Conservation (phyloP, 169 alveolate species). For the Cryptosporidium tyzzeri region DNA sequence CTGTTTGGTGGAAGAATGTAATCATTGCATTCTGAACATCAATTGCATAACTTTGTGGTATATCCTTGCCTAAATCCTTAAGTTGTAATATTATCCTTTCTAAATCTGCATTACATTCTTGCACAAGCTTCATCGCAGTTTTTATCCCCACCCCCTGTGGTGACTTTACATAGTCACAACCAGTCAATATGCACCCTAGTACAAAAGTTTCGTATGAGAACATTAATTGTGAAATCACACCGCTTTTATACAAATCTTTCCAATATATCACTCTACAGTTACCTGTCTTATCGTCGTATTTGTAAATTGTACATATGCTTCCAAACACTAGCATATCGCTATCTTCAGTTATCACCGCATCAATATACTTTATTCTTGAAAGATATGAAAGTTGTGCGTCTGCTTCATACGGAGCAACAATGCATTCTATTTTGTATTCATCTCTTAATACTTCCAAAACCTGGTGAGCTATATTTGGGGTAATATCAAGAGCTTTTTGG, state of each 20-base stretch:
- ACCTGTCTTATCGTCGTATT: constrained; percentile 81
- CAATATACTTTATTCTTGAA: constrained; percentile 89
- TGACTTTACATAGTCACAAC: constrained; percentile 88
- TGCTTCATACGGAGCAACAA: constrained; percentile 99
- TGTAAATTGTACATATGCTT: constrained; percentile 84
- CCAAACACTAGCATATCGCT: constrained; percentile 95
- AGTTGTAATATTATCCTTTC: constrained; percentile 48
- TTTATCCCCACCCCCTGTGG: constrained; percentile 85
- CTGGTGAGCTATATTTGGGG: constrained; percentile 84
- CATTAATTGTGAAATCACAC: constrained; percentile 71
- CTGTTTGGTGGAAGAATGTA: constrained; percentile 71
- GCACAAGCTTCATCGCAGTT: constrained; percentile 82
- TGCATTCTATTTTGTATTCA: constrained; percentile 85
- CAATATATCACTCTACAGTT: constrained; percentile 75
- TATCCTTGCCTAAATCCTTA: constrained; percentile 44
- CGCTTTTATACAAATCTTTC: constrained; percentile 73
- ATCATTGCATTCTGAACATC: constrained; percentile 58
- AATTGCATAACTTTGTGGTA: constrained; percentile 26
- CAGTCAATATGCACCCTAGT: constrained; percentile 83
- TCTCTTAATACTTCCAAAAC: constrained; percentile 83
- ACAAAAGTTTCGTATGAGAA: constrained; percentile 79
- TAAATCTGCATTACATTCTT: constrained; percentile 66
- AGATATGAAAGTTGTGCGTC: constrained; percentile 97
- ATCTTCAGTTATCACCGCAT: constrained; percentile 92
- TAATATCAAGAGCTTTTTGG: constrained; percentile 83